Percentiles rank a stretch among this genome's conserved stretches.
These are phyloP conservation scores for Pythium insidiosum DNA, from an alignment of 352 stramenopile genomes.

Conservation along the genomic window DNA sequence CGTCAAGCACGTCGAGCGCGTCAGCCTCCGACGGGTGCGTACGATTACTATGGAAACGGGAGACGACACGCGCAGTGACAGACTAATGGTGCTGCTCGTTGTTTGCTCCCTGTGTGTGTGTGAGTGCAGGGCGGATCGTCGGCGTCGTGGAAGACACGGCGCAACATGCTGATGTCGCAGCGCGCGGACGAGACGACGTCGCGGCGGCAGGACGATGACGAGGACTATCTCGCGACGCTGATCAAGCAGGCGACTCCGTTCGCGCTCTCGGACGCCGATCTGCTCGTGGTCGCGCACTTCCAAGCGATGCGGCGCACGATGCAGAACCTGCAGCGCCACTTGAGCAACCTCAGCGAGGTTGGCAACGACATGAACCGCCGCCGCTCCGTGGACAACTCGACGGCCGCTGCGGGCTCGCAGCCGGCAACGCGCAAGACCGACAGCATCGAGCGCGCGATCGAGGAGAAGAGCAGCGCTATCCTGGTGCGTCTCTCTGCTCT, in stretches of 20 bases:
- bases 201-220: neutral
- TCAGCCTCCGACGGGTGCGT: conserved; percentile 43
- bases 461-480: conserved; percentile 45
- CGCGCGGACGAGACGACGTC: neutral
- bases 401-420: neutral
- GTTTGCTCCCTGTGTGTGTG: neutral
- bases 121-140: conserved; percentile 38
- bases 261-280: conserved; percentile 31
- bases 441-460: conserved; percentile 34
- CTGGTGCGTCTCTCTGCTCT: conserved; percentile 14
- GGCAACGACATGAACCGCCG: conserved; percentile 20
- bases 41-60: too few relatives aligned
- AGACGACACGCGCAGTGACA: too few relatives aligned
- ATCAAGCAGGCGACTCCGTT: conserved; percentile 23
- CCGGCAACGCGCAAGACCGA: conserved; percentile 15
- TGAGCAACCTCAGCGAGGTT: conserved; percentile 31
- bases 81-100: neutral
- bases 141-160: conserved; percentile 38
- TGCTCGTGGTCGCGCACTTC: conserved; percentile 36
- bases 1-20: conserved; percentile 55
- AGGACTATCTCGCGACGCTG: neutral
- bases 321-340: conserved; percentile 35
- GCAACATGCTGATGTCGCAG: conserved; percentile 9
- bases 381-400: conserved; percentile 7
- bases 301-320: conserved; percentile 38